These are phyloP conservation scores for Solanum appendiculatum DNA, from an alignment of 257 asterid genomes.

Conservation along the genomic window DNA sequence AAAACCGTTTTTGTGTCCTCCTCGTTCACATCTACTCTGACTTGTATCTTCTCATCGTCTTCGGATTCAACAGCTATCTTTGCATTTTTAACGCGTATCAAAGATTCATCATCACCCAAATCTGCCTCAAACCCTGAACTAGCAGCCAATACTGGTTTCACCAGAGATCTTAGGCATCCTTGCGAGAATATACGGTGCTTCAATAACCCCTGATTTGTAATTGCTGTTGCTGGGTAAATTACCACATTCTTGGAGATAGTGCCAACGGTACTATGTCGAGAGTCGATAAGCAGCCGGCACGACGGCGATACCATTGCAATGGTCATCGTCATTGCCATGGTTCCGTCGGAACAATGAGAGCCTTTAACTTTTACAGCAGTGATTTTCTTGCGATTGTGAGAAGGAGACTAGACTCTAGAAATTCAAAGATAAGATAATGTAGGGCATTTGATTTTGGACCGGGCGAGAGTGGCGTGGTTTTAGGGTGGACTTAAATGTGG, in stretches of 20 bases:
- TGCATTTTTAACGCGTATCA: conserved; percentile 26
- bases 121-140: conserved; percentile 37
- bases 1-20: conserved; percentile 60
- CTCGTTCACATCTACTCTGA: conserved; percentile 65
- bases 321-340: not conserved
- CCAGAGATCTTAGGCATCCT: not conserved
- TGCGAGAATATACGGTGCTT: not conserved
- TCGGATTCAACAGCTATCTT: conserved; percentile 46
- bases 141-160: not conserved
- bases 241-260: not conserved
- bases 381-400: not conserved
- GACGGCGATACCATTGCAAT: not conserved
- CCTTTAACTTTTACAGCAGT: not conserved
- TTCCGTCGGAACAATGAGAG: not conserved
- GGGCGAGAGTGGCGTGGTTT: not conserved
- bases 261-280: not conserved
- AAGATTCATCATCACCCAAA: conserved; percentile 22
- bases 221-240: not conserved
- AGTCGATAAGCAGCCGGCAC: not conserved
- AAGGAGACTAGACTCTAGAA: not conserved
- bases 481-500: not conserved
- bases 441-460: not conserved
- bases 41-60: conserved; percentile 58
- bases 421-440: not conserved
- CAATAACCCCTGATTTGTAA: not conserved